Base-by-base conservation (phyloP, 1,139 yeast species). In the Candida tropicalis region DNA sequence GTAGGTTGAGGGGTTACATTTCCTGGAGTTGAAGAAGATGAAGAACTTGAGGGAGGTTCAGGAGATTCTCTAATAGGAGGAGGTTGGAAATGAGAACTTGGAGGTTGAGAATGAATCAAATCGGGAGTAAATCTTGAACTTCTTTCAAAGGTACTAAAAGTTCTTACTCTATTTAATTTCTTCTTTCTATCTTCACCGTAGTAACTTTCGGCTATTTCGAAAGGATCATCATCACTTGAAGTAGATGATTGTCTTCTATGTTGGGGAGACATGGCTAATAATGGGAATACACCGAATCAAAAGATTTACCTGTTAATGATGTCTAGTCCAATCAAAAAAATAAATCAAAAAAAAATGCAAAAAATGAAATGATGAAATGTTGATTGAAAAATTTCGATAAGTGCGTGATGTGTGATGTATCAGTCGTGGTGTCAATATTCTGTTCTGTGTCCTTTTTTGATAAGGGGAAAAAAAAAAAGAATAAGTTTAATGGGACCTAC, bases 161-260 rank as follows among this genome's bases (percentile, higher is more conserved):
- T 81, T 53, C 87, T 63, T 3, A 71, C 72, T 45, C 82, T 63
- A 25, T 73, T 76, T 27, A 65, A 55, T n/a, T 77, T 61, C 52
- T 81, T 81, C 2, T 82, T 79, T 23, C 23, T 34, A 15, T 63
- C 65, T 2, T 85, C 82, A 3, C 90, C 88, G 59, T 87, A 87
- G 58, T 87, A 87, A 24, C 75, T 70, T 45, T 86, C 93, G 0
- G 95, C 79, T 12, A 69, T 66, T 13, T 84, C 84, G 52, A 72
- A 83, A 0, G 95, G 95, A 58, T 82, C 86, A 35, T 67, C 65
- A 10, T 74, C 81, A 26, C 65, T 56, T 2, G 67, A 52, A 2
- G 76, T 69, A 13, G 53, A 48, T 10, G 45, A 36, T 2, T 67
- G 58, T 37, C 72, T 59, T 41, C 63, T 54, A 35, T 55, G 54